Base-by-base conservation (phyloP, 2,329 filamentous ascomycete genomes). In the Blastomyces percursus region DNA sequence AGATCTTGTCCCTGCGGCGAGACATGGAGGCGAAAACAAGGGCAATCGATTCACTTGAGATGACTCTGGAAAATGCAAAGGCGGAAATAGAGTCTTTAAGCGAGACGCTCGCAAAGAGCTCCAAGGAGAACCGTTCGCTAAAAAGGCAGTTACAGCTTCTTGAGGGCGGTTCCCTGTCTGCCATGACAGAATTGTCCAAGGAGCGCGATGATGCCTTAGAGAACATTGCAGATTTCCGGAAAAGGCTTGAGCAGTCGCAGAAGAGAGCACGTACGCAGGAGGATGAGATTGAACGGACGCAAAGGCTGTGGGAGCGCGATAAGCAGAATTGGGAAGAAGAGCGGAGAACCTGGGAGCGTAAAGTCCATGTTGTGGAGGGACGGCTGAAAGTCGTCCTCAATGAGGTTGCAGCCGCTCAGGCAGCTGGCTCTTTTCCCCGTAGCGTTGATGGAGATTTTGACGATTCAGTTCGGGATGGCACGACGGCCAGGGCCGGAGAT, bases 21-120 rank as follows among this genome's bases (percentile, higher is more conserved):
- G 94, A 99, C 67, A 85, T 97, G 65, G 94, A 99, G 71, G 90
- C 89, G 51, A 96, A 96, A 76, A 84, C 87, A 54, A 90, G 86
- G 69, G 83, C 91, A 61, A 96, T 99, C 61, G 92, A 96, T 72
- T 86, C 84, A 61, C 80, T 99, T 19, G 94, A 99, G 75, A 79
- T 82, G 1, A 86, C 82, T 32, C 78, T 99, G 42, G 86, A 95
- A 65, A 78, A 83, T 1, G 81, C 86, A 0, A 86, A 86, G 62
- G 82, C 84, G 63, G 91, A 97, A 66, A 87, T 89, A 66, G 91
- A 96, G 64, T 75, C 81, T 0, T 76, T 95, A 9, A 83, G 85
- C 64, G 80, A 81, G 27, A 84, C 81, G 50, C 71, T 91, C 1
- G 77, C 84, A 1, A 81, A 81, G 19, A 86, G 82, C 3, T 81